Evolutionary conservation across 352 stramenopile genomes (phyloP).

Genomic region (Thalassiosira mediterranea): DNA sequence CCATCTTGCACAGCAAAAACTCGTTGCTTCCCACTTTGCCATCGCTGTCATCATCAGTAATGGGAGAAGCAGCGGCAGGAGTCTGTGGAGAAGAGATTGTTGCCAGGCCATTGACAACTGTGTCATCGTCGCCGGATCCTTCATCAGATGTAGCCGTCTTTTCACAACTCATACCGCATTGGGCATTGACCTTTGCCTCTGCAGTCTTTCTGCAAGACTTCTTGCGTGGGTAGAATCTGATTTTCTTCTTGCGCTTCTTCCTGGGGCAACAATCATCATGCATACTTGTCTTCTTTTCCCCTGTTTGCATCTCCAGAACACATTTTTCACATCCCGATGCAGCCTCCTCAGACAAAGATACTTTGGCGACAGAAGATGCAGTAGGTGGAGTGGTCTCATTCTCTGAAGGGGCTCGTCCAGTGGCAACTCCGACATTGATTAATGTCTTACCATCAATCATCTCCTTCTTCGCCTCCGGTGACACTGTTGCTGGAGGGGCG

Average conservation of each 20-base stretch:
- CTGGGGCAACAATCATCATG: neutral
- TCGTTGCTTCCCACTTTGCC: neutral
- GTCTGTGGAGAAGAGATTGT: neutral
- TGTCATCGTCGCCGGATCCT: no score
- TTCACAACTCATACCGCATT: no score
- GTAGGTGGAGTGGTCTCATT: constrained; percentile 29
- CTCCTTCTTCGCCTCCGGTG: constrained; percentile 58
- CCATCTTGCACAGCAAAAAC: no score
- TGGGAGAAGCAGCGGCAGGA: neutral
- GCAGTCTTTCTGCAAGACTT: no score
- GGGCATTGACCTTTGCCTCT: no score
- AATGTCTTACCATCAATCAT: constrained; percentile 59
- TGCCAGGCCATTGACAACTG: neutral
- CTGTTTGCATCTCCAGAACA: constrained; percentile 21
- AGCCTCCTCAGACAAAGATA: no score
- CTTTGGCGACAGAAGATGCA: no score
- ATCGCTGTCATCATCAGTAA: neutral
- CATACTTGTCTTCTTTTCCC: constrained; percentile 1
- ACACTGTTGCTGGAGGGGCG: constrained; percentile 73
- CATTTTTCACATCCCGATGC: constrained; percentile 18
- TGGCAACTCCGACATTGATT: neutral
- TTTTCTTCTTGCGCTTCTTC: no score
- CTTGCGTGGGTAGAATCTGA: no score
- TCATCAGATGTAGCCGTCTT: no score
- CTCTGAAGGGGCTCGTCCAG: constrained; percentile 60